A percentile compares a stretch with the other conserved stretches of the same genome.
Conservation (phyloP, 2,329 filamentous ascomycete genomes). For the Tricladium varicosporioides region DNA sequence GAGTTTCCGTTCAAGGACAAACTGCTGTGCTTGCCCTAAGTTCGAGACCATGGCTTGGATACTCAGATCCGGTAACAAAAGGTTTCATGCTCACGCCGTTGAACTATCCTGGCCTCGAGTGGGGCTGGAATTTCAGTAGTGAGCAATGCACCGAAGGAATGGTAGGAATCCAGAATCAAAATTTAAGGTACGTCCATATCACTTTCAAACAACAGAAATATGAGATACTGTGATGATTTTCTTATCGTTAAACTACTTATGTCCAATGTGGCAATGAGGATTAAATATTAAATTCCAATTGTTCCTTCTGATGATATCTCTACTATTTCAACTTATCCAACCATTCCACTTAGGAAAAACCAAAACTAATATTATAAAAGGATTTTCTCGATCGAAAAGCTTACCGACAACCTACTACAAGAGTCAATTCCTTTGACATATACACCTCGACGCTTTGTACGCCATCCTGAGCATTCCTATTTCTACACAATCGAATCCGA, state of each 20-base stretch:
- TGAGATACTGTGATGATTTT: conserved; percentile 39
- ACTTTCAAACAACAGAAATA: background rate
- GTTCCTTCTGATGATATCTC: conserved; percentile 82
- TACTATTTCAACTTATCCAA: conserved; percentile 24
- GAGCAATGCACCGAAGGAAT: conserved; percentile 92
- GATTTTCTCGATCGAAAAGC: conserved; percentile 87
- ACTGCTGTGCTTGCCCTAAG: conserved; percentile 86
- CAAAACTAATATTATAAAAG: conserved; percentile 47
- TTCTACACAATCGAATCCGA: conserved; percentile 96
- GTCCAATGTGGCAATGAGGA: conserved; percentile 40
- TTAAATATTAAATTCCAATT: conserved; percentile 77
- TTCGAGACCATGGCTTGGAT: conserved; percentile 93
- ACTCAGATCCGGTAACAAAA: conserved; percentile 82
- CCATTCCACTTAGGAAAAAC: conserved; percentile 18
- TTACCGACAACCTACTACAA: conserved; percentile 82
- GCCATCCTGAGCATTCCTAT: conserved; percentile 81
- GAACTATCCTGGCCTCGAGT: conserved; percentile 84
- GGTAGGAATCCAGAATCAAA: conserved; percentile 88
- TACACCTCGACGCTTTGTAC: conserved; percentile 83
- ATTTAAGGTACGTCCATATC: conserved; percentile 66
- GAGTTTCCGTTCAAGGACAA: conserved; percentile 82
- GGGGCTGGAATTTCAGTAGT: conserved; percentile 95
- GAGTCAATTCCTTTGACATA: conserved; percentile 84
- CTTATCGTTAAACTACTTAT: conserved; percentile 40
- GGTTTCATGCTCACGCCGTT: conserved; percentile 91